Conservation (phyloP, 2,329 filamentous ascomycete genomes). For the Alternaria tenuissima region DNA sequence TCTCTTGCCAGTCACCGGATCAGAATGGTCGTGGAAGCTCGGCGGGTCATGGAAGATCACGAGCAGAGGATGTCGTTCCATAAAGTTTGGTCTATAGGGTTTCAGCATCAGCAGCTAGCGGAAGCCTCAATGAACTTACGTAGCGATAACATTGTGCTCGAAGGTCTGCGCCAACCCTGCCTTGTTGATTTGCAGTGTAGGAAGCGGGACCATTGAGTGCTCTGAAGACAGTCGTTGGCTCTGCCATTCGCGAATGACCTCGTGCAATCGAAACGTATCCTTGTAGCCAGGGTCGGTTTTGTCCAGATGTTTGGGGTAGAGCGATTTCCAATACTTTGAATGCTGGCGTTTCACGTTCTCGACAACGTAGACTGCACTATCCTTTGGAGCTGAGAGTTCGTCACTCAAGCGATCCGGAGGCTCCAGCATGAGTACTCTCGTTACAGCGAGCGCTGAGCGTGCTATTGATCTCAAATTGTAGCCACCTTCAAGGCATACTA, state of each 20-base stretch:
- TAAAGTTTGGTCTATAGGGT: constrained; percentile 66
- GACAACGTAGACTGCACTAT: constrained; percentile 63
- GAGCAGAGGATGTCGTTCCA: constrained; percentile 72
- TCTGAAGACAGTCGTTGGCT: constrained; percentile 74
- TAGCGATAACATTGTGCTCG: constrained; percentile 85
- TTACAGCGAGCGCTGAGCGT: constrained; percentile 88
- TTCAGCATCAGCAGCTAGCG: background rate
- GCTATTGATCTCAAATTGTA: constrained; percentile 96
- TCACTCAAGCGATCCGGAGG: constrained; percentile 71
- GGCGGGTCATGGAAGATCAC: constrained; percentile 90
- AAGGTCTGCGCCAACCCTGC: constrained; percentile 77
- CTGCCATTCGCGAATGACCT: constrained; percentile 81
- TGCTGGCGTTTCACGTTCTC: constrained; percentile 66
- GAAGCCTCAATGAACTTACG: constrained; percentile 54
- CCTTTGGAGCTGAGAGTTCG: constrained; percentile 57
- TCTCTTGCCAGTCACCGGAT: constrained; percentile 69
- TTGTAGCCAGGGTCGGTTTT: constrained; percentile 38
- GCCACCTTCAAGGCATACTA: constrained; percentile 92
- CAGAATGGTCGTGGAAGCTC: constrained; percentile 52
- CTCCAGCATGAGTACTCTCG: constrained; percentile 92
- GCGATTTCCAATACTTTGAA: constrained; percentile 82
- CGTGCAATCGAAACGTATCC: constrained; percentile 69
- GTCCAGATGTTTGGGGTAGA: constrained; percentile 70
- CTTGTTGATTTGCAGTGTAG: constrained; percentile 76
- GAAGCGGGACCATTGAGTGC: constrained; percentile 79